A percentile compares a stretch with the other conserved stretches of the same genome.
Conservation (phyloP, 169 alveolate species). For the Plasmodium falciparum region DNA sequence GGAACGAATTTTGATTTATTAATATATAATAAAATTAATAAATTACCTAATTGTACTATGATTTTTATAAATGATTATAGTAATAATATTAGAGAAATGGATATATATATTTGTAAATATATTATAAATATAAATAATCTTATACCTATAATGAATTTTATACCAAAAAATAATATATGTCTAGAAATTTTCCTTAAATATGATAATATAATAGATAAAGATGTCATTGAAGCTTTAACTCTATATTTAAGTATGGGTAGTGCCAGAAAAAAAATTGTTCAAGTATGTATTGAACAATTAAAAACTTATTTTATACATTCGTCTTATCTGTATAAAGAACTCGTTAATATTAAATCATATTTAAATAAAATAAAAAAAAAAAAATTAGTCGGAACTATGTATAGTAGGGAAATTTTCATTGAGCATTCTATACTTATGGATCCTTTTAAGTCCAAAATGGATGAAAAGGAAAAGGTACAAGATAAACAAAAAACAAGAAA, state of each 20-base stretch:
- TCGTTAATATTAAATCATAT: conserved; percentile 33
- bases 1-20: conserved; percentile 49
- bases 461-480: conserved; percentile 9
- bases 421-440: conserved; percentile 52
- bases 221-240: conserved; percentile 50
- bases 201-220: conserved; percentile 59
- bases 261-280: conserved; percentile 38
- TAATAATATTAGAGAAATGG: conserved; percentile 61
- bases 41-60: conserved; percentile 43
- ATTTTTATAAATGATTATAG: conserved; percentile 44
- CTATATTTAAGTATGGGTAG: conserved; percentile 29
- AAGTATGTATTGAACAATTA: conserved; percentile 23
- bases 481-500: neutral
- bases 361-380: conserved; percentile 25
- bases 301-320: conserved; percentile 26
- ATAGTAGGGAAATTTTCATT: conserved; percentile 50
- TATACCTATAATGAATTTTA: conserved; percentile 52
- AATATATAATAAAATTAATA: conserved; percentile 23
- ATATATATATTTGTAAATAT: conserved; percentile 52
- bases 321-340: conserved; percentile 28
- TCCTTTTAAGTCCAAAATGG: conserved; percentile 34
- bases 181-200: conserved; percentile 61
- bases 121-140: conserved; percentile 52
- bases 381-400: neutral
- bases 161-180: conserved; percentile 43